Evolutionary conservation across 495 filamentous ascomycete genomes (phyloP).

Genomic region (Aspergillus homomorphus): DNA sequence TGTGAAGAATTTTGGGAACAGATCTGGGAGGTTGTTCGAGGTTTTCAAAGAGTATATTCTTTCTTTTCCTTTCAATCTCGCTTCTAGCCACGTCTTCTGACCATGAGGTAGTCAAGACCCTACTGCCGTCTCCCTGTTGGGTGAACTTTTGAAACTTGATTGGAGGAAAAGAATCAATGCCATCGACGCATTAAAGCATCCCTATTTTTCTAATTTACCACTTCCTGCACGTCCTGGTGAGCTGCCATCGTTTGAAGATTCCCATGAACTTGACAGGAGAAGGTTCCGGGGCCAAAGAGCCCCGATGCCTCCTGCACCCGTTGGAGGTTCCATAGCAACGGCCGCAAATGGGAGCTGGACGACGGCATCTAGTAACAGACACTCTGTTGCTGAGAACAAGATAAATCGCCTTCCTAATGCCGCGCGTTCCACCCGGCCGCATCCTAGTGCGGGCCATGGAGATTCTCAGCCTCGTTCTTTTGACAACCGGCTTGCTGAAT

Average conservation of each 20-base stretch:
- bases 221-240: constrained; percentile 78
- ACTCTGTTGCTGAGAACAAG: constrained; percentile 25
- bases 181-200: constrained; percentile 88
- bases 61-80: not conserved
- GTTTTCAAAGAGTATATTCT: constrained; percentile 63
- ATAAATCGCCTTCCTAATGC: constrained; percentile 36
- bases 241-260: constrained; percentile 85
- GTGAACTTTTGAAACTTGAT: constrained; percentile 81
- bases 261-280: constrained; percentile 89
- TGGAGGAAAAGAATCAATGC: constrained; percentile 88
- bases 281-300: constrained; percentile 79
- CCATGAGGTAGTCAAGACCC: constrained; percentile 40
- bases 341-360: constrained; percentile 62
- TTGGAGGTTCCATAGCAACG: constrained; percentile 80
- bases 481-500: constrained; percentile 20
- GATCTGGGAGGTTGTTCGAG: constrained; percentile 62
- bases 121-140: constrained; percentile 72
- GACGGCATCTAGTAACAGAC: constrained; percentile 30
- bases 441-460: constrained; percentile 22
- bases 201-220: constrained; percentile 79
- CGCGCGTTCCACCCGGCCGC: constrained; percentile 26
- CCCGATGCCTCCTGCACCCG: constrained; percentile 80
- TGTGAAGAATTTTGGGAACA: constrained; percentile 60
- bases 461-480: constrained; percentile 24
- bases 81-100: constrained; percentile 6